Base-by-base conservation (phyloP, 176 grass and related monocot genomes). In the Lolium multiflorum region DNA sequence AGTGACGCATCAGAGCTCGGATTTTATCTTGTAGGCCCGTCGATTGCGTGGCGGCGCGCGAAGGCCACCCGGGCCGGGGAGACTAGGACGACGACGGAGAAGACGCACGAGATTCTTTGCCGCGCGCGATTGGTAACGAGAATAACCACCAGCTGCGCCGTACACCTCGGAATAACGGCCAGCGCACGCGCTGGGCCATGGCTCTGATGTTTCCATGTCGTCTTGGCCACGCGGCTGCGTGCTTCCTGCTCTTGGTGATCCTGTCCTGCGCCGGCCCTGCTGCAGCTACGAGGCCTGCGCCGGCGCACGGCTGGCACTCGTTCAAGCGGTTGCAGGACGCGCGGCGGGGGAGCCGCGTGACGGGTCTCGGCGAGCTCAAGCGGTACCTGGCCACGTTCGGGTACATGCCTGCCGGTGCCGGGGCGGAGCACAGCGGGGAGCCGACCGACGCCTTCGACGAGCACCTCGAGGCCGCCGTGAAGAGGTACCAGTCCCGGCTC, bases 301-400 rank as follows among this genome's bases (percentile, higher is more conserved):
- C 78, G 22, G 54, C 66, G 61, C 50, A 25, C 39, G 68, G 67
- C 24, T 94, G 96, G 93, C 82, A 80, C 54, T 86, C 88, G 28
- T 95, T 94, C 87, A 25, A 71, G 77, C 90, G 68, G 78, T 87
- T 99, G 64, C 66, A 83, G 5, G 90, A 94, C 87, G 83, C 90
- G 69, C 63, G 89, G 25, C 90, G 90, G 0, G 94, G 97, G 37
- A 92, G 88, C 87, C 82, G 54, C 18, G 85, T 90, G 38, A 37
- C 70, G 5, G 97, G 92, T 21, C 81, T 99, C 51, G 76, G 64
- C 51, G 87, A 89, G 3, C 82, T 99, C 44, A 99, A 94, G 87
- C 88, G 75, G 1, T 96, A 99, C 91, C 85, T 99, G 70, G 78
- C 81, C 39, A 81, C 44, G 82, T 99, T 96, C 88, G 97, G 94